Evolutionary conservation across 2,329 filamentous ascomycete species (phyloP), one percentile per base, ranked within the genome.

Genomic region (Fusarium nanum): DNA sequence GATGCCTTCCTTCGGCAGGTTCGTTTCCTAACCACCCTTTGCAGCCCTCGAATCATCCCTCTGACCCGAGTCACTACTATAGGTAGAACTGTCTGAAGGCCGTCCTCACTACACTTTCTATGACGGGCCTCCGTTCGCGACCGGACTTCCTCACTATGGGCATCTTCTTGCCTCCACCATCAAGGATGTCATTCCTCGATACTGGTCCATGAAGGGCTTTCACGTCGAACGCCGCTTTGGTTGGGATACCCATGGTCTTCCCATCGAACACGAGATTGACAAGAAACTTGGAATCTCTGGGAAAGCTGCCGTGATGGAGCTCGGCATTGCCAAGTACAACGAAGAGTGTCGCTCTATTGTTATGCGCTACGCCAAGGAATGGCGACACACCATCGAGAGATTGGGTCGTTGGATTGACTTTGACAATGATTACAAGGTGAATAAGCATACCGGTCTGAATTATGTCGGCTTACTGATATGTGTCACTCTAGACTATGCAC

Each of bases 331-430:
- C 71, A 92, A 92, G 76, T 98, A 98, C 84, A 98, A 98, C 79
- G 91, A 88, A 67, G 93, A 97, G 83, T 98, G 95, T 80, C 88
- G 92, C 67, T 90, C 93, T 68, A 97, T 98, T 79, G 95, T 98
- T 73, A 97, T 98, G 93, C 89, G 92, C 76, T 98, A 92, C 78
- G 89, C 93, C 13, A 81, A 86, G 18, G 95, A 98, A 79, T 98
- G 95, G 95, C 89, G 93, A 75, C 83, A 89, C 68, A 97, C 93
- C 27, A 92, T 98, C 75, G 93, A 97, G 77, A 87, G 95, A 67
- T 83, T 98, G 42, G 95, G 95, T 60, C 91, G 95, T 61, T 98
- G 95, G 95, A 96, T 98, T 75, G 95, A 98, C 81, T 98, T 98
- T 75, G 95, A 98, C 81, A 96, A 97, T 75, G 93, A 98, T 79